These are phyloP conservation scores for Xerocomus nothofagi DNA, from an alignment of 1,284 basidiomycete genomes.

Conservation along the genomic window DNA sequence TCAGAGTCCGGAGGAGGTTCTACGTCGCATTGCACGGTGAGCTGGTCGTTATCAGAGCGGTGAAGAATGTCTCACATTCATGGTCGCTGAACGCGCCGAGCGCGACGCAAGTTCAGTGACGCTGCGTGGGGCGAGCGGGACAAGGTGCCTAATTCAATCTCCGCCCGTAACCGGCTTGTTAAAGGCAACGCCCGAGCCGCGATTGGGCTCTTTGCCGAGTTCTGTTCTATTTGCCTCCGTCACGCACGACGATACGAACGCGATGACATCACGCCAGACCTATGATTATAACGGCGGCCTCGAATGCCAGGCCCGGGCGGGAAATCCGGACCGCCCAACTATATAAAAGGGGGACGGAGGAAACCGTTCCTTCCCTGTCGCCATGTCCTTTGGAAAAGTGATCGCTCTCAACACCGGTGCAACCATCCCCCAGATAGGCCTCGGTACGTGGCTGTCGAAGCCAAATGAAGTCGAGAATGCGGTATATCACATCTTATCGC, in stretches of 20 bases:
- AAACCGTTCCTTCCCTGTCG: no score
- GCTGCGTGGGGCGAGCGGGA: slow-evolving; percentile 36
- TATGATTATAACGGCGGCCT: no score
- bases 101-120: slow-evolving; percentile 29
- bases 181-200: neutral
- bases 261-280: no score
- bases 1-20: slow-evolving; percentile 79
- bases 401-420: slow-evolving; percentile 53
- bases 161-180: slow-evolving; percentile 31
- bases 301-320: slow-evolving; percentile 16
- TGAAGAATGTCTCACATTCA: slow-evolving; percentile 21
- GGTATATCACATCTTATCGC: slow-evolving; percentile 44
- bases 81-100: slow-evolving; percentile 29
- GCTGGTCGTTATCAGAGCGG: neutral
- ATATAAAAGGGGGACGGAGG: slow-evolving; percentile 2
- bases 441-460: slow-evolving; percentile 82
- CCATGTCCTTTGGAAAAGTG: slow-evolving; percentile 66
- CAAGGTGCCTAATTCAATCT: slow-evolving; percentile 37
- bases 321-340: slow-evolving; percentile 10
- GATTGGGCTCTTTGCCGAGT: no score
- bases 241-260: no score
- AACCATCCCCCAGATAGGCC: slow-evolving; percentile 69
- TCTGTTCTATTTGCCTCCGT: no score
- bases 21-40: slow-evolving; percentile 29
- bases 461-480: slow-evolving; percentile 78